Conservation (phyloP, 192 early-diverging fungal species). For the Coemansia sp. region DNA sequence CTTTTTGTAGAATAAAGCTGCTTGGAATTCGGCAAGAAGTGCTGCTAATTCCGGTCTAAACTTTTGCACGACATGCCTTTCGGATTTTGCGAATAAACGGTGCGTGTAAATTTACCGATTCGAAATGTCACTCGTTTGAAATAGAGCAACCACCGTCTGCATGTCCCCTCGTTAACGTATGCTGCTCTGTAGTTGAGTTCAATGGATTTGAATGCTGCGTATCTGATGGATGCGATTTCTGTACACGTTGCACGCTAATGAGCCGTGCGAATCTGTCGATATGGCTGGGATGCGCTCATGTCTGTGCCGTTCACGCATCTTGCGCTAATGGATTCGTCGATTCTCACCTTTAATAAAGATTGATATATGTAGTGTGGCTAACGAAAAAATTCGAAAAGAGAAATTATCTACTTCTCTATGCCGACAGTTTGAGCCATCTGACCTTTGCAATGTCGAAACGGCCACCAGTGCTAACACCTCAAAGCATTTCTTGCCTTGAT, state of each 20-base stretch:
- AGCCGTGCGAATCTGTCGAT: background rate
- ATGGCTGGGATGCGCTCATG: background rate
- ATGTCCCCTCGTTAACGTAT: no score
- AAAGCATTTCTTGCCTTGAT: background rate
- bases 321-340: constrained; percentile 27
- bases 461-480: background rate
- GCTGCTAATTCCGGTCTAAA: no score
- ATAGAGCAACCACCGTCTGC: no score
- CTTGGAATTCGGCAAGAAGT: no score
- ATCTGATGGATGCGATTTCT: constrained; percentile 5
- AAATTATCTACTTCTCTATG: constrained; percentile 4
- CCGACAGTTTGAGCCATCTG: constrained; percentile 3
- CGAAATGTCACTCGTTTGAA: no score
- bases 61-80: no score
- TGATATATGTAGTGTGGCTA: constrained; percentile 28
- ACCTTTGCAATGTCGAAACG: background rate
- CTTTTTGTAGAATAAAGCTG: no score
- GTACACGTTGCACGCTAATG: background rate
- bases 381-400: constrained; percentile 27
- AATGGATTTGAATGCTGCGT: background rate
- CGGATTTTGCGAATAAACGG: no score
- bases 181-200: no score
- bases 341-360: constrained; percentile 38
- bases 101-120: no score
- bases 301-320: background rate